Base-by-base conservation (phyloP, 345 rosid species). In the Eucalyptus regnans region DNA sequence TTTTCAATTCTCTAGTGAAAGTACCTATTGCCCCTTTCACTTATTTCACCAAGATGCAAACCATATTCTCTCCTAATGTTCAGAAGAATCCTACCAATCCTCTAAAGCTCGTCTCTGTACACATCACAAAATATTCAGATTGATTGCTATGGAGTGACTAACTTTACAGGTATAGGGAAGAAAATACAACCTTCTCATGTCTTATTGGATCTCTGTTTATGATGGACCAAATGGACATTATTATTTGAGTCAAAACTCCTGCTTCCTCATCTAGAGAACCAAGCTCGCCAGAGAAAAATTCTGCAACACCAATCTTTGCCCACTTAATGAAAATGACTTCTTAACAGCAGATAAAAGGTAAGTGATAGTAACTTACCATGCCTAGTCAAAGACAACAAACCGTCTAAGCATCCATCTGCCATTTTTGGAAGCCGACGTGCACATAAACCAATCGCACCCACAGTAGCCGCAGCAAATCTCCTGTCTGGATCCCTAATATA, bases 401-500 rank as follows among this genome's bases (percentile, higher is more conserved):
- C 96, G 87, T 95, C 97, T 93, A 97, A 93, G 92, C 96, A 98
- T 71, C 93, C 89, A 88, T 91, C 92, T 80, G 98, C 95, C 94
- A 94, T 89, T 92, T 90, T 91, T 62, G 96, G 96, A 91, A 96
- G 94, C 89, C 92, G 90, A 91, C 90, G 94, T 29, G 96, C 97
- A 89, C 98, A 97, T 88, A 94, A 91, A 92, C 99, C 99, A 90
- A 96, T 94, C 22, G 97, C 98, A 91, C 97, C 95, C 92, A 97
- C 93, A 89, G 99, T 91, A 88, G 94, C 97, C 14, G 98, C 98
- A 88, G 99, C 97, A 93, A 98, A 95, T 91, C 91, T 94, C 94
- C 98, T 92, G 93, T 97, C 98, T 88, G 98, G 98, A 93, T 96
- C 98, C 92, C 95, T 94, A 52, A 96, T 92, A 92, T 98, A 97